Evolutionary conservation across 2,329 filamentous ascomycete species (phyloP).

Genomic region (Hymenoscyphus albidus): DNA sequence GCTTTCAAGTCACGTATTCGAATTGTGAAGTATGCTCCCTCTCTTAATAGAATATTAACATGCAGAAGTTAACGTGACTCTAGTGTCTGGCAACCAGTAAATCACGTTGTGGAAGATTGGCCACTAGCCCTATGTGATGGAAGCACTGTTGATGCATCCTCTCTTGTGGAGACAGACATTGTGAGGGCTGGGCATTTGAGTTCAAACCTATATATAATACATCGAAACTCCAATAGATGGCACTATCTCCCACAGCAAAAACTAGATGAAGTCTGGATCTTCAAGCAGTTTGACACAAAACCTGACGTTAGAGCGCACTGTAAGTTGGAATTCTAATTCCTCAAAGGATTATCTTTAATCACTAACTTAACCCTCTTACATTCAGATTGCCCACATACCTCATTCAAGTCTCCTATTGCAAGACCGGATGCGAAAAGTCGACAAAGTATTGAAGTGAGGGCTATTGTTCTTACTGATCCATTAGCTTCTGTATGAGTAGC

Average conservation of each 20-base stretch:
- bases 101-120: slow-evolving; percentile 3
- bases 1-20: background rate
- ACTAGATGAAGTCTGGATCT: slow-evolving; percentile 1
- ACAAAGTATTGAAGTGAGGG: slow-evolving; percentile 5
- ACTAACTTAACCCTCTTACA: background rate
- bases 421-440: background rate
- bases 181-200: background rate
- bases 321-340: background rate
- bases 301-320: background rate
- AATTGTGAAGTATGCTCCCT: background rate
- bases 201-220: background rate
- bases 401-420: background rate
- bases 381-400: background rate
- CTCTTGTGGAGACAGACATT: slow-evolving; percentile 3
- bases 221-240: background rate
- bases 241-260: background rate
- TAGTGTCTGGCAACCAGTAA: slow-evolving; percentile 3
- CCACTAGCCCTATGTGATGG: slow-evolving; percentile 2
- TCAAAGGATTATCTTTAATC: too few species aligned
- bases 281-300: slow-evolving; percentile 6
- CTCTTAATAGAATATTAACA: too few species aligned
- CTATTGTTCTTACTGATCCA: background rate
- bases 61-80: background rate
- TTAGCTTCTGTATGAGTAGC: background rate
- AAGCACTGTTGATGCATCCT: background rate